A percentile compares a stretch with the other conserved stretches of the same genome.
Evolutionary conservation across 352 stramenopile species (phyloP).

Genomic region (Phytopythium boreale): DNA sequence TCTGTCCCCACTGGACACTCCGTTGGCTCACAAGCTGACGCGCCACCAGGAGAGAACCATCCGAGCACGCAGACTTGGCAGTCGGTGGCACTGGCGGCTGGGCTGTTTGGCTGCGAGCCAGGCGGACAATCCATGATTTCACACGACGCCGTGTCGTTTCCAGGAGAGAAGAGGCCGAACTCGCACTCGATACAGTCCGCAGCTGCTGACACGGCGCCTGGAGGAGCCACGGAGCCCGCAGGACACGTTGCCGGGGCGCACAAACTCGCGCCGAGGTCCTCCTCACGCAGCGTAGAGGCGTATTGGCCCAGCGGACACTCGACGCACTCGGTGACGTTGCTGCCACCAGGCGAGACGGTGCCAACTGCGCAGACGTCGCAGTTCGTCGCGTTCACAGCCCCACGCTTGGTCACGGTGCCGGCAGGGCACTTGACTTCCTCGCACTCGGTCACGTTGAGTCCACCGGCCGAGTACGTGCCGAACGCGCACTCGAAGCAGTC

Average conservation of each 20-base stretch:
- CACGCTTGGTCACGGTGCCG: constrained; percentile 26
- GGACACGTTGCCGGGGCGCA: constrained; percentile 21
- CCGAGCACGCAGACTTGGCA: constrained; percentile 28
- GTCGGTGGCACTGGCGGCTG: constrained; percentile 19
- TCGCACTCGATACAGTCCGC: constrained; percentile 24
- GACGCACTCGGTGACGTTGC: constrained; percentile 15
- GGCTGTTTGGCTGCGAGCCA: constrained; percentile 21
- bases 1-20: constrained; percentile 26
- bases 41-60: constrained; percentile 31
- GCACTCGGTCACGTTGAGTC: constrained; percentile 19
- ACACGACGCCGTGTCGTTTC: constrained; percentile 21
- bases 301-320: constrained; percentile 25
- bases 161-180: constrained; percentile 28
- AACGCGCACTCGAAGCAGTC: constrained; percentile 33
- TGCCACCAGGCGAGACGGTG: constrained; percentile 25
- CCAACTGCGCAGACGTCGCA: constrained; percentile 27
- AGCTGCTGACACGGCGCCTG: constrained; percentile 14
- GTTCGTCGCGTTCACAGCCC: constrained; percentile 23
- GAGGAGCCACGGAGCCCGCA: constrained; percentile 14
- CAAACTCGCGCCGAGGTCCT: constrained; percentile 23
- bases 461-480: constrained; percentile 34
- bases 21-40: constrained; percentile 18
- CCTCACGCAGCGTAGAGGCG: constrained; percentile 9
- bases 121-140: constrained; percentile 24
- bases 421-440: constrained; percentile 17